These are phyloP conservation scores for Paxillus ammoniavirescens DNA, from an alignment of 768 basidiomycete genomes.

Conservation along the genomic window DNA sequence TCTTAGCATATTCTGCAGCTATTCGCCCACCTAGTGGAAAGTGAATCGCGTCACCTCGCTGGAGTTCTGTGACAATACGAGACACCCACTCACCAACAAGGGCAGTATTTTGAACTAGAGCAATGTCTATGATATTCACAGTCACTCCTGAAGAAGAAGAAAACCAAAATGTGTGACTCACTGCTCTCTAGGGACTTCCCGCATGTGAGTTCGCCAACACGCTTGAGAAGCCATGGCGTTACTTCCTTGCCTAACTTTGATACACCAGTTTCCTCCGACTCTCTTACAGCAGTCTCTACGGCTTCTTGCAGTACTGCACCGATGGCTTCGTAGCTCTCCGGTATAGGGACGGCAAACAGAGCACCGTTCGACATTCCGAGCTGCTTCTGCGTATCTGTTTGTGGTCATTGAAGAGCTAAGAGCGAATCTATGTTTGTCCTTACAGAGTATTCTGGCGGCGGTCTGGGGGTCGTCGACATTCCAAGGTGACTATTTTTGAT, in stretches of 20 bases:
- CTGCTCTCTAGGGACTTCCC: slow-evolving; percentile 74
- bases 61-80: not conserved
- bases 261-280: slow-evolving; percentile 80
- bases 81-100: slow-evolving; percentile 57
- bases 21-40: slow-evolving; percentile 65
- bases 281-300: slow-evolving; percentile 80
- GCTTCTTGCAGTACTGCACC: slow-evolving; percentile 71
- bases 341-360: slow-evolving; percentile 89
- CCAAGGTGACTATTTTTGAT: slow-evolving; percentile 69
- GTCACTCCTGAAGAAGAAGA: slow-evolving; percentile 4
- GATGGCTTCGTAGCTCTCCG: slow-evolving; percentile 63
- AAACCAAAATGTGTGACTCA: slow-evolving; percentile 33
- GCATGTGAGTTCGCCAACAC: slow-evolving; percentile 77
- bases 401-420: slow-evolving; percentile 1
- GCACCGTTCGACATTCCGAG: slow-evolving; percentile 75
- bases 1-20: slow-evolving; percentile 68
- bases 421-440: slow-evolving; percentile 23
- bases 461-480: slow-evolving; percentile 54
- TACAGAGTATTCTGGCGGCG: slow-evolving; percentile 78
- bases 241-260: slow-evolving; percentile 83
- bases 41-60: not conserved
- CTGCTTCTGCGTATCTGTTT: slow-evolving; percentile 63
- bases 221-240: slow-evolving; percentile 90
- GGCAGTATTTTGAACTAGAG: slow-evolving; percentile 87
- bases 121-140: slow-evolving; percentile 58